phyloP scores from a whole-genome alignment of 805 yeast genomes.

The Kluyveromyces starmeri region DNA sequence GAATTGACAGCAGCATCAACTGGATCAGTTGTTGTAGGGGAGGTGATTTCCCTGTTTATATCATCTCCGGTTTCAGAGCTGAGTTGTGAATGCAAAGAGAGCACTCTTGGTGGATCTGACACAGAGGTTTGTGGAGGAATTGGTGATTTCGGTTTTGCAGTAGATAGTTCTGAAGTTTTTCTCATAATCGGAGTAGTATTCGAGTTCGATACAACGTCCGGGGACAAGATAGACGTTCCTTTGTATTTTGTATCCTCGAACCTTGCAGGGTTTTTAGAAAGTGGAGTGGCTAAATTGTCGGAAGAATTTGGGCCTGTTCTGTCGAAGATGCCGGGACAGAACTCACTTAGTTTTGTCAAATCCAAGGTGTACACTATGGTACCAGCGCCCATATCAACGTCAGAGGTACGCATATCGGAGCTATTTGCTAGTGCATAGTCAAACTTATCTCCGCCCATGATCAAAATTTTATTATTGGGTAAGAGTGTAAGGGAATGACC shows the following conservation, averaged over 20 bases:
- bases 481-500: constrained; percentile 82
- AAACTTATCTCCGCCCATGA: constrained; percentile 88
- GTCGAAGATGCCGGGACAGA: constrained; percentile 34
- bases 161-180: constrained; percentile 1
- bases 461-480: constrained; percentile 56
- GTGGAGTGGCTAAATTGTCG: constrained; percentile 2
- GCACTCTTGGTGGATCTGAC: constrained; percentile 6
- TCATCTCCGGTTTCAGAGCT: constrained; percentile 2
- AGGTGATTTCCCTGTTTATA: constrained; percentile 8
- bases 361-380: constrained; percentile 60
- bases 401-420: constrained; percentile 44
- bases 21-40: constrained; percentile 16
- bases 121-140: background rate
- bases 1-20: constrained; percentile 1
- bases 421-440: constrained; percentile 49
- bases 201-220: constrained; percentile 7
- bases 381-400: constrained; percentile 44
- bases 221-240: background rate
- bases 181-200: constrained; percentile 1
- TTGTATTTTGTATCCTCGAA: constrained; percentile 1
- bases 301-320: constrained; percentile 8
- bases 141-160: constrained; percentile 4
- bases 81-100: constrained; percentile 6
- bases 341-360: constrained; percentile 28
- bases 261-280: background rate